Evolutionary conservation across 192 early-diverging fungal genomes (phyloP), one percentile per base, ranked within the genome.

Genomic region (Coemansia sp.): DNA sequence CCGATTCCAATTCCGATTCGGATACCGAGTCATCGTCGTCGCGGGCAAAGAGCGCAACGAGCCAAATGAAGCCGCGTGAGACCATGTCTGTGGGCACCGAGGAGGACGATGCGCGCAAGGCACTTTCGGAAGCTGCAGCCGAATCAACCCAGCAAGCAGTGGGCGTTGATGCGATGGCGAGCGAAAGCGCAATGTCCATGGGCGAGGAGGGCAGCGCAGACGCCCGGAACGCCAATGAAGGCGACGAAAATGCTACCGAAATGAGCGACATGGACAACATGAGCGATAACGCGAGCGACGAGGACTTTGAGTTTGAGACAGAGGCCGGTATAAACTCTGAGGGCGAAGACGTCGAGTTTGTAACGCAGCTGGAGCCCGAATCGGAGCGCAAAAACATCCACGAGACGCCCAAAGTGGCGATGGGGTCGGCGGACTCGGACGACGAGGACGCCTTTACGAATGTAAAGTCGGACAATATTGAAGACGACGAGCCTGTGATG

Each of bases 361-460:
- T 78, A 20, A 78, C 75, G 1, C 66, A 78, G 60, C 54, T 78
- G 0, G 56, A 73, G 10, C 49, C 69, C 32, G 75, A 65, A 23
- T 59, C 47, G 7, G 20, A n/a, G 6, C n/a, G 23, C 48, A 60
- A 62, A 22, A 73, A 73, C 53, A 49, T 61, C 24, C 43, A 61
- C 53, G 69, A 78, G 69, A 59, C 75, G 14, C 75, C 75, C 37
- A 72, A 65, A 54, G 64, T 78, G 3, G 75, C 68, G 49, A 68
- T 64, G 75, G 75, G 57, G 8, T 72, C 75, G 9, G 68, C 68
- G 19, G 75, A 78, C 54, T 69, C 72, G 50, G 74, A 67, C 38
- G 74, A 77, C 58, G 74, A 77, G 69, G 75, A 78, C 61, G 68
- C 55, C 38, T 41, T 64, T 43, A 57, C 68, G 10, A 35, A 61